Base-by-base conservation (phyloP, 2,329 filamentous ascomycete species). In the Claviceps africana region DNA sequence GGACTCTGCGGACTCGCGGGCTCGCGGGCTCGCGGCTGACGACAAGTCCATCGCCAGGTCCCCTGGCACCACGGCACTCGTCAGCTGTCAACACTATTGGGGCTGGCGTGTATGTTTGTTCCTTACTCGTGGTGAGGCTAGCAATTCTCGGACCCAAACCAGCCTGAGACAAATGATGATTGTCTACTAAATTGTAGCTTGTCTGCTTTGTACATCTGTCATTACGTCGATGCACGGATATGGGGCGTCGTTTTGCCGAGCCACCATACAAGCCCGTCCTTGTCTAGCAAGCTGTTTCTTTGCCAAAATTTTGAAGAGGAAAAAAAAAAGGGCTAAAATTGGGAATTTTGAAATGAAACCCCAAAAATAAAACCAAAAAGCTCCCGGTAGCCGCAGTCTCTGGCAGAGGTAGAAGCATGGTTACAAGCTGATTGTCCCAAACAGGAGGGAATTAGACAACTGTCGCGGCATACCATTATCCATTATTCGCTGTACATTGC, bases 11-110 rank as follows among this genome's bases (percentile, higher is more conserved):
- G 33, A 13, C 13, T 35, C 33, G 33, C 33, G 33, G 33, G 3
- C 13, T 35, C 33, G 35, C 35, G 35, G 35, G 7, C 17, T 37
- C 35, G 44, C 48, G 28, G 17, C 53, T 56, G 56, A 56, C 51
- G 53, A 56, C 49, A 51, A 51, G 47, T 43, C 19, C 49, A 44
- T 47, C 42, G 45, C n/a, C 35, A 31, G 46, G 49, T 10, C 6
- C 44, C 4, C 25, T 28, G 40, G 8, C 40, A 3, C 40, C 13
- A 10, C 40, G 3, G 13, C 42, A 17, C 21, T 4, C 42, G 35
- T 37, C 35, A 37, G 35, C 5, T n/a, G n/a, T n/a, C 35, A 37
- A 17, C 13, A 28, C 17, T 21, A 28, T 44, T 28, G 22, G 42
- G 21, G 42, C 42, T 44, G 22, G 22, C 17, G 21, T 44, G n/a